phyloP scores from a whole-genome alignment of 768 basidiomycete species.

The Kwoniella newhampshirensis region DNA sequence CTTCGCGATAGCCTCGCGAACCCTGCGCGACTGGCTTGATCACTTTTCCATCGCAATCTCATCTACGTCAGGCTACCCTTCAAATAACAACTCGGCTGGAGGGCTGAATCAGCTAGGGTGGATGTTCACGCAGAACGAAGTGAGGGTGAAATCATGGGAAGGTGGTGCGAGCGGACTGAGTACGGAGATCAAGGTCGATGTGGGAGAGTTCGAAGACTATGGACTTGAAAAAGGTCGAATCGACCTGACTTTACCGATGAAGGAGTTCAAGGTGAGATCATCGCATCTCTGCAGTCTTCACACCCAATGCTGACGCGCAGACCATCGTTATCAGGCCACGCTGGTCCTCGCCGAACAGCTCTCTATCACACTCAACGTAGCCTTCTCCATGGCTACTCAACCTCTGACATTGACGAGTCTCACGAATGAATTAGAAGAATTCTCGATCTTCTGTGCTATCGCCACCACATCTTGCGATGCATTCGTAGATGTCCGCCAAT shows the following conservation, averaged over 20 bases:
- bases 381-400: conserved; percentile 46
- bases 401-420: conserved; percentile 44
- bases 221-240: conserved; percentile 33
- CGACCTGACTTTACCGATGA: conserved; percentile 50
- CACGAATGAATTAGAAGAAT: conserved; percentile 28
- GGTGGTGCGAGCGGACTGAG: conserved; percentile 32
- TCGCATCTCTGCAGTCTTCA: neutral
- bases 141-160: conserved; percentile 50
- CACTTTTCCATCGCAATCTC: conserved; percentile 42
- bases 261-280: conserved; percentile 49
- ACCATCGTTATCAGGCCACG: conserved; percentile 31
- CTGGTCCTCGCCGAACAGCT: conserved; percentile 47
- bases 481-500: conserved; percentile 24
- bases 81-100: conserved; percentile 2
- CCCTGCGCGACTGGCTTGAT: conserved; percentile 49
- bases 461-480: conserved; percentile 50
- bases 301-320: conserved; percentile 3
- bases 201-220: conserved; percentile 48
- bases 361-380: conserved; percentile 35
- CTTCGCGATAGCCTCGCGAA: conserved; percentile 41
- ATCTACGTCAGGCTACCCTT: neutral
- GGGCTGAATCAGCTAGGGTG: conserved; percentile 46
- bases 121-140: conserved; percentile 45
- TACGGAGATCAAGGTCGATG: conserved; percentile 48
- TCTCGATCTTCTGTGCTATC: conserved; percentile 48